Base-by-base conservation (phyloP, 257 asterid species). In the Cinchona pubescens region DNA sequence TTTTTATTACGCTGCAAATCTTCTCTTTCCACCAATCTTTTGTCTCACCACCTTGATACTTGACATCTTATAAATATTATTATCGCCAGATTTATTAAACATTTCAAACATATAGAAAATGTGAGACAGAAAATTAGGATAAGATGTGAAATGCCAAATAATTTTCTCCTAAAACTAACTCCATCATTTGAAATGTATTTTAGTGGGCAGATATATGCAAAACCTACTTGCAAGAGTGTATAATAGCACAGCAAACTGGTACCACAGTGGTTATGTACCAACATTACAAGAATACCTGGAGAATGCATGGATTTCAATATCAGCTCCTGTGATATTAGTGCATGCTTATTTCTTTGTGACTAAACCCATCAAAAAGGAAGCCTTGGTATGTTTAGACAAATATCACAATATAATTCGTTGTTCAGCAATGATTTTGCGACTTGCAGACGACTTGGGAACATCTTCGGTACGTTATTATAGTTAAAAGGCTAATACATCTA, bases 371-470 rank as follows among this genome's bases (percentile, higher is more conserved):
- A 38, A 61, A 16, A 70, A 77, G 18, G 84, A 83, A 2, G 82
- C 60, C 23, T 34, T 80, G 35, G 29, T 72, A 0, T 27, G 25
- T 58, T 55, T 89, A 58, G 59, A 38, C 0, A 27, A 49, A 1
- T 62, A 80, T 62, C 85, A 70, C 29, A 55, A 81, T 14, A 40
- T 82, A 13, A 68, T 88, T 51, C 85, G 83, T 15, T 81, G 46
- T 7, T 43, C 90, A 0, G 53, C 79, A 4, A 83, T 70, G 63
- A 27, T 89, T 76, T 0, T 84, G 1, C 81, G 92, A 0, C 84
- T 91, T 4, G 67, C 78, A 0, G 65, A 89, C 61, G 97, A 91
- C 73, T 72, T 89, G 0, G 91, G 80, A 46, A 83, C 89, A 1
- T 81, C 88, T 0, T 46, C 35, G 2, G 35, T 58, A 25, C 5